Evolutionary conservation across 352 stramenopile species (phyloP), one percentile per base, ranked within the genome.

Genomic region (Phytophthora nicotianae): DNA sequence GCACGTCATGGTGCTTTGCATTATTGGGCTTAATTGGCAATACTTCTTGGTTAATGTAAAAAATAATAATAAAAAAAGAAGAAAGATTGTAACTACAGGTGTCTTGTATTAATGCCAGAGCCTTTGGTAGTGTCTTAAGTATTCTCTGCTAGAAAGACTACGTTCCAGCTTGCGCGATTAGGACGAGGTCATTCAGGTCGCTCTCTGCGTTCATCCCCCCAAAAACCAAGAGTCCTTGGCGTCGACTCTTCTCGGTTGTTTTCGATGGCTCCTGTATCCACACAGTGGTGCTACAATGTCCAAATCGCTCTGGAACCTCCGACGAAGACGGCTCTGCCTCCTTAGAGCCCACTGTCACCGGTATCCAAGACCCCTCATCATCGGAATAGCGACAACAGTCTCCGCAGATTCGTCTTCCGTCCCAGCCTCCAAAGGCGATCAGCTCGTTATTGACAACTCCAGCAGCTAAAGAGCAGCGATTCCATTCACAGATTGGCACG

Each of bases 371-470:
- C 49, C 84, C 77, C 9, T 76, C 62, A 4, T 76, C 53, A n/a
- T 86, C 80, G 3, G 35, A 59, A 55, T 81, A 89, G 14, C 58
- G 56, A 58, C 72, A 88, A 46, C 64, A 81, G 45, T 88, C 78
- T 6, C 24, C 37, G 5, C 50, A 49, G 17, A 90, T 81, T 7
- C 50, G 57, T 6, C 60, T 35, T 43, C 81, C 81, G 38, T 90
- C 68, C 45, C 78, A 90, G 1, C 81, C 81, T 0, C 77, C 81
- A 58, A 88, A 83, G 53, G 73, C 85, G 17, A 84, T 52, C 7
- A 89, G 35, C 1, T 58, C 41, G 0, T 62, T 57, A 14, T 75
- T 32, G 0, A 88, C 26, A 11, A 62, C 26, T 0, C 56, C 79
- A 23, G 74, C 67, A 13, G 47, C 65, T 29, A 88, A 65, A 1